A percentile compares a stretch with the other conserved stretches of the same genome.
These are phyloP conservation scores for Carex arenaria DNA, from an alignment of 202 grass and related monocot species.

Conservation along the genomic window DNA sequence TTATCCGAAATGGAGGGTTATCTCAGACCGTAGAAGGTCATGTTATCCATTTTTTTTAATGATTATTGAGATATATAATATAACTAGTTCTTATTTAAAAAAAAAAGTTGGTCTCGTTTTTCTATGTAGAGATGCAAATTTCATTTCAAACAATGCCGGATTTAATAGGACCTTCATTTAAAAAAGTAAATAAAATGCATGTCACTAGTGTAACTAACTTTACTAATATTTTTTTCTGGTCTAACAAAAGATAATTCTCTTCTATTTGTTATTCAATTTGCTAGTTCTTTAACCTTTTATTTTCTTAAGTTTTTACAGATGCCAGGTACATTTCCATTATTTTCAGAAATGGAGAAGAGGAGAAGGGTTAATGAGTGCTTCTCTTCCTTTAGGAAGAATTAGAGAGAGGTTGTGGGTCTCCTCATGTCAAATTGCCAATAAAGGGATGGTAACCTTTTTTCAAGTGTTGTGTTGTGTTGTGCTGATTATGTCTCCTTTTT, in stretches of 20 bases:
- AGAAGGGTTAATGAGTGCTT: neutral
- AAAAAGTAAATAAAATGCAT: neutral
- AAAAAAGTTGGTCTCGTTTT: neutral
- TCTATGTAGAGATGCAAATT: neutral
- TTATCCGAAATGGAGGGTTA: neutral
- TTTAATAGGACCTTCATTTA: neutral
- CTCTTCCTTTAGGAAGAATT: conserved; percentile 12
- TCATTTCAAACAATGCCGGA: neutral
- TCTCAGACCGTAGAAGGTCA: neutral
- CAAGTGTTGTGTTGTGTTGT: neutral
- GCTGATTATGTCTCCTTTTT: neutral
- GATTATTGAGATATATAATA: neutral
- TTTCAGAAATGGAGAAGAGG: neutral
- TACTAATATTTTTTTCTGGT: too few species aligned
- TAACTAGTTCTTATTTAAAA: neutral
- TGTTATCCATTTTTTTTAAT: neutral
- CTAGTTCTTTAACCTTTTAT: too few species aligned
- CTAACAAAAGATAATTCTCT: too few species aligned
- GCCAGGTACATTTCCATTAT: neutral
- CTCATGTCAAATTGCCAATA: conserved; percentile 12
- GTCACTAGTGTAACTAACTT: too few species aligned
- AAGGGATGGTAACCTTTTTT: neutral
- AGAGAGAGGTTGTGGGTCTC: conserved; percentile 17
- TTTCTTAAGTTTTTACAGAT: too few species aligned
- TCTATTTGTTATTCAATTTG: too few species aligned